Conservation (phyloP, 345 rosid species). For the Raphanus raphanistrum region DNA sequence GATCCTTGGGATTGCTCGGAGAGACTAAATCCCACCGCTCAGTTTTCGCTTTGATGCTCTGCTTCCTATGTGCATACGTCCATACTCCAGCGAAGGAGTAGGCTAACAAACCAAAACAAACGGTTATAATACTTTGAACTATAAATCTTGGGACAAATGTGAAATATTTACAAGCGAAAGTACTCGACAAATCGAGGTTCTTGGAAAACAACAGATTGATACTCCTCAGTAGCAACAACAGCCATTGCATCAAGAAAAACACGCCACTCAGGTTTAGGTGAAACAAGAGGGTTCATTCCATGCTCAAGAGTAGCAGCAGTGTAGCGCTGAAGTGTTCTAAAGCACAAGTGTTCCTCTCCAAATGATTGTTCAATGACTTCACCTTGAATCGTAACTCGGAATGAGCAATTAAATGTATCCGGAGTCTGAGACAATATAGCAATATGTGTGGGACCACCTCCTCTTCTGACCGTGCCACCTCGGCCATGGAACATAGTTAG, state of each 20-base stretch:
- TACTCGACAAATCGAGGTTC: constrained; percentile 96
- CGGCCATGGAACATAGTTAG: constrained; percentile 99
- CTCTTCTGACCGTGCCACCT: constrained; percentile 98
- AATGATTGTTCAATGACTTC: constrained; percentile 96
- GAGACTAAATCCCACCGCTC: constrained; percentile 93
- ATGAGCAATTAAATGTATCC: constrained; percentile 89
- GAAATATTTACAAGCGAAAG: constrained; percentile 77
- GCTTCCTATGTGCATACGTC: constrained; percentile 98
- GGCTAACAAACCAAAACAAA: constrained; percentile 55
- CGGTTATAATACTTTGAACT: background rate
- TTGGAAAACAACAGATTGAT: constrained; percentile 81
- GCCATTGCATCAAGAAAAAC: constrained; percentile 89
- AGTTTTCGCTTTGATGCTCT: constrained; percentile 95
- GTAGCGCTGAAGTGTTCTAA: constrained; percentile 95
- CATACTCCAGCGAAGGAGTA: constrained; percentile 95
- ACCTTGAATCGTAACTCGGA: constrained; percentile 93
- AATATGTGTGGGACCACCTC: constrained; percentile 98
- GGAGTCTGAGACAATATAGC: constrained; percentile 99
- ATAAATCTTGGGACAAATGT: background rate
- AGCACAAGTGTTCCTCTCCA: constrained; percentile 92
- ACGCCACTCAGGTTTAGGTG: constrained; percentile 98
- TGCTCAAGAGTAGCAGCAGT: constrained; percentile 98
- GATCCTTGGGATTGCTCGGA: constrained; percentile 98
- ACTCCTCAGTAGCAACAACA: constrained; percentile 84
- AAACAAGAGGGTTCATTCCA: constrained; percentile 86